phyloP scores from a whole-genome alignment of 2,329 filamentous ascomycete genomes.

The Beauveria bassiana region DNA sequence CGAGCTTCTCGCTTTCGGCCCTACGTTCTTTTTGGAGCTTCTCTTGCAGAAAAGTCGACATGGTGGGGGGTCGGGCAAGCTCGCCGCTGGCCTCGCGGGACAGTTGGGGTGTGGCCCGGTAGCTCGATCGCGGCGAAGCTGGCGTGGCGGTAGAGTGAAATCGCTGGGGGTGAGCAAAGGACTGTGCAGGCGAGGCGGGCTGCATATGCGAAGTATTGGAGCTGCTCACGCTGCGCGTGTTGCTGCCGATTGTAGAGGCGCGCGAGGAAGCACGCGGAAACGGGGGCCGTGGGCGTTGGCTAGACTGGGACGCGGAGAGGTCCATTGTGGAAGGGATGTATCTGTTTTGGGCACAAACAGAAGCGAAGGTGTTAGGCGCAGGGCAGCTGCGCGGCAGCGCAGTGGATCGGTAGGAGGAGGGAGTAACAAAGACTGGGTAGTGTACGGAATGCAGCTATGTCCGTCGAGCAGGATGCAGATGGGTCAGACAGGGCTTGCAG shows the following conservation, averaged over 20 bases:
- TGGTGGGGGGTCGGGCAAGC: constrained; percentile 28
- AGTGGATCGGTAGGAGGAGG: neutral
- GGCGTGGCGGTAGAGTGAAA: constrained; percentile 33
- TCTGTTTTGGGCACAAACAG: neutral
- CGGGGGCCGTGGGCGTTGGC: constrained; percentile 22
- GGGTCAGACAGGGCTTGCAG: constrained; percentile 4
- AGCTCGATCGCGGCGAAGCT: constrained; percentile 28
- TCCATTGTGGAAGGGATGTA: constrained; percentile 22
- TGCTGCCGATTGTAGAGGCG: constrained; percentile 36
- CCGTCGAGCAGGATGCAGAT: neutral
- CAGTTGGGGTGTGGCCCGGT: constrained; percentile 34
- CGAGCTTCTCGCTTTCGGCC: constrained; percentile 37
- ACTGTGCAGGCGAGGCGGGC: constrained; percentile 27
- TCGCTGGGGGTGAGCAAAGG: constrained; percentile 31
- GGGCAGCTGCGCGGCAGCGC: neutral
- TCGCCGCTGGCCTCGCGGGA: constrained; percentile 36
- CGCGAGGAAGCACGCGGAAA: constrained; percentile 38
- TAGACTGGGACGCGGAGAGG: constrained; percentile 16
- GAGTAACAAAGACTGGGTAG: neutral
- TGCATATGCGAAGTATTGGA: constrained; percentile 30
- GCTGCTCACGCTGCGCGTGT: constrained; percentile 35
- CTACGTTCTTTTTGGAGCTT: constrained; percentile 44
- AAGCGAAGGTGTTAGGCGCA: neutral
- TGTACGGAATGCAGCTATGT: neutral
- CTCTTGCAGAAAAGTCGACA: constrained; percentile 48